Base-by-base conservation (phyloP, 805 yeast genomes). In the Ogataea zsoltii region DNA sequence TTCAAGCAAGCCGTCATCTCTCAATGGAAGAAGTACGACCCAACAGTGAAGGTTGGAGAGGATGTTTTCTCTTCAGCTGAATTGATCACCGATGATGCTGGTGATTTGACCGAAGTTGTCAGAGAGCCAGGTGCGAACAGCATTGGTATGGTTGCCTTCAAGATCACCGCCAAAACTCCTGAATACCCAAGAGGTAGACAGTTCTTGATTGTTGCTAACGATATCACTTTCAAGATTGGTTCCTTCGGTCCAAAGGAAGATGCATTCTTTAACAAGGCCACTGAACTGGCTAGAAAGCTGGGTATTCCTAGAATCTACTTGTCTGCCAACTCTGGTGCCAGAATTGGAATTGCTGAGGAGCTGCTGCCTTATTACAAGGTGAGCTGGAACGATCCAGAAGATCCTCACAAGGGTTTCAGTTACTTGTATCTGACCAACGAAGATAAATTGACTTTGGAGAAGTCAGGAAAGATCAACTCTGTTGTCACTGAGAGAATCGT, bases 251-350 rank as follows among this genome's bases (percentile, higher is more conserved):
- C 99, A 18, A 84, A 79, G 59, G 99, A 94, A 72, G 99, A 94
- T 71, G 76, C 74, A 45, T 94, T 84, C 75, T 94, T 94, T 78
- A 80, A 88, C 75, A 83, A 85, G 65, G 96, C 91, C 54, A 94
- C 99, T 29, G 95, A 90, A 62, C 78, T 83, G 56, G 97, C 98
- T 28, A 81, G 96, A 72, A 75, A 80, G 63, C 77, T 83, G 54
- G 99, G 99, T 49, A 83, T 94, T 57, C 99, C 99, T 63, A 79
- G 99, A 72, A 80, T 94, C 46, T 94, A 94, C 71, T 75, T 94
- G 57, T 88, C 97, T 58, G 99, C 99, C 23, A 94, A 94, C 79
- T 91, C 98, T 49, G 99, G 99, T 76, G 99, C 99, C 38, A 83
- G 99, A 75, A 88, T 94, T 53, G 99, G 99, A 63, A 81, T 94